A percentile compares a stretch with the other conserved stretches of the same genome.
phyloP scores from a whole-genome alignment of 306 rosid genomes.

The Heteromeles arbutifolia region DNA sequence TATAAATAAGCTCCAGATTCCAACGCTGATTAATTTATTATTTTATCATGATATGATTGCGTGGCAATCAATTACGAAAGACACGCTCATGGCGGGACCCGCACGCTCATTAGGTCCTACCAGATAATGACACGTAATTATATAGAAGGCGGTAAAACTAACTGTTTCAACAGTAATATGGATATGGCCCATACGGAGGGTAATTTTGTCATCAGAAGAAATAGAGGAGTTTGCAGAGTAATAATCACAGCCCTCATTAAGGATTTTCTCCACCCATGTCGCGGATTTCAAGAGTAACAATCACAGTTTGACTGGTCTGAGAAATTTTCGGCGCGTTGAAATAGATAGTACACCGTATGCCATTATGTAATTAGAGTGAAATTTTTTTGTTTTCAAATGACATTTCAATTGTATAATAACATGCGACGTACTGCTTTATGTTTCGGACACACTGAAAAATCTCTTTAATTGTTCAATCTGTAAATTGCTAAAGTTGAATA shows the following conservation, averaged over 20 bases:
- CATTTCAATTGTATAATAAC: no score
- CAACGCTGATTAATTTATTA: neutral
- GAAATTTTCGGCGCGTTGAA: no score
- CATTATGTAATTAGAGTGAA: no score
- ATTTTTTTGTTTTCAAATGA: no score
- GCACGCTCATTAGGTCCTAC: no score
- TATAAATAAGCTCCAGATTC: neutral
- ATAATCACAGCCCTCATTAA: neutral
- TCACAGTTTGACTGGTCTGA: neutral
- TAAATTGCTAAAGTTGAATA: neutral
- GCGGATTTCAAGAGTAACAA: neutral
- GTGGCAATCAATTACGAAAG: neutral
- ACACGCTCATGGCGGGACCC: neutral
- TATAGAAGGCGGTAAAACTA: neutral
- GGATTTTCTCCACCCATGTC: neutral
- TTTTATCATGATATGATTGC: neutral
- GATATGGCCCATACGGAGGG: neutral
- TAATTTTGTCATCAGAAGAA: neutral
- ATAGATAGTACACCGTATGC: no score
- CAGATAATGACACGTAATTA: neutral
- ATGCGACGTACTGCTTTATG: rapidly evolving
- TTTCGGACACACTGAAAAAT: rapidly evolving
- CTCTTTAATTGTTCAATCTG: neutral
- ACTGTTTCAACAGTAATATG: neutral
- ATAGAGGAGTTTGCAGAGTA: neutral